Percentiles rank a stretch among this genome's conserved stretches.
These are phyloP conservation scores for Eimeria tenella DNA, from an alignment of 169 alveolate species.

Conservation along the genomic window DNA sequence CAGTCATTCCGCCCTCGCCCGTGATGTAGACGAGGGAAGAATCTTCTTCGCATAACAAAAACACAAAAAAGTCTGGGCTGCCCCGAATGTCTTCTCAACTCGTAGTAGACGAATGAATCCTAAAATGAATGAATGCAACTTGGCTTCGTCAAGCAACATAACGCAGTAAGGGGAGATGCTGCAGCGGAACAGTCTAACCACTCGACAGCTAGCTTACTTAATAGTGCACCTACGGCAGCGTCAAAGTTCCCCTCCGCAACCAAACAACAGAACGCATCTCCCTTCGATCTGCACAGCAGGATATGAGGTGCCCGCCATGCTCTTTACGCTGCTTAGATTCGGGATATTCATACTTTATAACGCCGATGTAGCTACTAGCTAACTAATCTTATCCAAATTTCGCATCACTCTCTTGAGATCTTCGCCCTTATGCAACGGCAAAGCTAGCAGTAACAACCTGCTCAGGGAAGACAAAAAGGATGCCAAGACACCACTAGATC, in stretches of 20 bases:
- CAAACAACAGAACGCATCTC: constrained; percentile 13
- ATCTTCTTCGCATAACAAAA: constrained; percentile 3
- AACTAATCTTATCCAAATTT: too few relatives aligned
- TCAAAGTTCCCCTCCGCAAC: background rate
- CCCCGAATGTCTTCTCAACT: background rate
- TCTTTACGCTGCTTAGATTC: too few relatives aligned
- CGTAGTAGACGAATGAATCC: background rate
- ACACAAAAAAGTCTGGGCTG: background rate
- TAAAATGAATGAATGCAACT: background rate
- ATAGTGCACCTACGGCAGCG: background rate
- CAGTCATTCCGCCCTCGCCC: constrained; percentile 75
- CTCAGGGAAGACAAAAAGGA: too few relatives aligned
- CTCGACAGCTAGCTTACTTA: background rate
- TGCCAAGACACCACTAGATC: too few relatives aligned
- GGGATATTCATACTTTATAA: too few relatives aligned
- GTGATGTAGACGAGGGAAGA: constrained; percentile 35
- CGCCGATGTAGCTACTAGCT: too few relatives aligned
- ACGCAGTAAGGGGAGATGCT: background rate
- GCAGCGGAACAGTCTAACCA: background rate
- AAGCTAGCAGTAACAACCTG: too few relatives aligned
- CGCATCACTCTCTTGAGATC: too few relatives aligned
- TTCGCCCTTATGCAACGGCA: too few relatives aligned
- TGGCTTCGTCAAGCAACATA: background rate
- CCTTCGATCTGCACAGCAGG: constrained; percentile 29
- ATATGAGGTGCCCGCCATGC: too few relatives aligned